These are phyloP conservation scores for Simplicillium sp. DNA, from an alignment of 2,329 filamentous ascomycete genomes.

Conservation along the genomic window DNA sequence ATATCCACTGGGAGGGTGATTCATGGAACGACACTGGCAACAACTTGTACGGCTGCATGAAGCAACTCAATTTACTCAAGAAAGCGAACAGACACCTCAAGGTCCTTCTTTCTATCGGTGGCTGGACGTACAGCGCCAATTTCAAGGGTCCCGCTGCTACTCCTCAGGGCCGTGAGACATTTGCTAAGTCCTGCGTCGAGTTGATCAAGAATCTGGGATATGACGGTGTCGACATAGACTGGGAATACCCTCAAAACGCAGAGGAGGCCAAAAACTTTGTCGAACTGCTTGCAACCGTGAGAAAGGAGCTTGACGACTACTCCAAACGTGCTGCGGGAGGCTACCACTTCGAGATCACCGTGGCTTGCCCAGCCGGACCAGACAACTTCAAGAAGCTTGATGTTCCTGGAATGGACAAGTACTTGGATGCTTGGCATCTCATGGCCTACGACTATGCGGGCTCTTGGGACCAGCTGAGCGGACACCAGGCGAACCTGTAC, in stretches of 20 bases:
- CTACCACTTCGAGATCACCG: slow-evolving; percentile 54
- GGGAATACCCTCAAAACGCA: slow-evolving; percentile 53
- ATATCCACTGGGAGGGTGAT: slow-evolving; percentile 65
- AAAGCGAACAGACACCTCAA: slow-evolving; percentile 74
- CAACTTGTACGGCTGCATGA: slow-evolving; percentile 82
- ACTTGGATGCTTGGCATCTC: slow-evolving; percentile 67
- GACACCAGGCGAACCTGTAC: slow-evolving; percentile 75
- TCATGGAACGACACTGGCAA: slow-evolving; percentile 62
- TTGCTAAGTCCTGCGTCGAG: slow-evolving; percentile 65
- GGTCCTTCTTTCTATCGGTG: slow-evolving; percentile 76
- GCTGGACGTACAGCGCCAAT: slow-evolving; percentile 86
- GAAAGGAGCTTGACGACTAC: slow-evolving; percentile 50
- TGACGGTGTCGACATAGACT: slow-evolving; percentile 60
- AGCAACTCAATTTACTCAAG: slow-evolving; percentile 82
- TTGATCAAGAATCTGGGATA: slow-evolving; percentile 76
- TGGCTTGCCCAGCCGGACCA: slow-evolving; percentile 53
- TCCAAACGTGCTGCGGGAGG: slow-evolving; percentile 28
- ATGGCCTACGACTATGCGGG: slow-evolving; percentile 90
- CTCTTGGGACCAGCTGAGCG: slow-evolving; percentile 62
- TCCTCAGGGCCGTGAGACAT: slow-evolving; percentile 55
- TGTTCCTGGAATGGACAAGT: slow-evolving; percentile 52
- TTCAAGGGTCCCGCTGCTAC: slow-evolving; percentile 70
- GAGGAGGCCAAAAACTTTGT: slow-evolving; percentile 50
- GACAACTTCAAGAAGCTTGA: slow-evolving; percentile 54
- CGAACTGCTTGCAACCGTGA: slow-evolving; percentile 45